phyloP scores from a whole-genome alignment of 140 eudicot species.

The Cichorium intybus region DNA sequence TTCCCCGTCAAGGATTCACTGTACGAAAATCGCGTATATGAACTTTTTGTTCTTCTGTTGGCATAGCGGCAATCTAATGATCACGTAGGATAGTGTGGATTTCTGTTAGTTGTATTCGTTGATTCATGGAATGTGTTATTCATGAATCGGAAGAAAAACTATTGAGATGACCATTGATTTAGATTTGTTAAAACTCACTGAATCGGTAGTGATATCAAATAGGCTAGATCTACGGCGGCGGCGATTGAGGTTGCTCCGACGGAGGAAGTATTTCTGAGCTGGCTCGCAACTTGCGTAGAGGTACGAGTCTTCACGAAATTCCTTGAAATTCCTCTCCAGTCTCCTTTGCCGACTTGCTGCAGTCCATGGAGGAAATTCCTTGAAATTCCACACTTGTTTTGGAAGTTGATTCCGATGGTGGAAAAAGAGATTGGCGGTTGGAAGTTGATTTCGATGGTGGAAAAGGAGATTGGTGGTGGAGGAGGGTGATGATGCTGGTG shows the following conservation, averaged over 20 bases:
- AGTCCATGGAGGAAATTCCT: slow-evolving; percentile 80
- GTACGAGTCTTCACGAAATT: slow-evolving; percentile 88
- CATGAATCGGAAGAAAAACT: no score
- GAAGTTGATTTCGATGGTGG: no score
- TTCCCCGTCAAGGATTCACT: slow-evolving; percentile 11
- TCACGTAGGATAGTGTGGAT: slow-evolving; percentile 4
- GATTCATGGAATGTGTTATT: no score
- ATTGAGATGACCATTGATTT: not conserved
- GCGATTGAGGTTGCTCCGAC: slow-evolving; percentile 72
- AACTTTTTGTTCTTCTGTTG: slow-evolving; percentile 35
- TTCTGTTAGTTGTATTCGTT: not conserved
- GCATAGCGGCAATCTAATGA: slow-evolving; percentile 55
- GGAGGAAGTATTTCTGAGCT: slow-evolving; percentile 97
- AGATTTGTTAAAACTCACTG: slow-evolving; percentile 36
- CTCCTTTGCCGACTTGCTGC: slow-evolving; percentile 89
- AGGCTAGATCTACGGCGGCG: slow-evolving; percentile 94
- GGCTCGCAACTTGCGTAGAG: slow-evolving; percentile 98
- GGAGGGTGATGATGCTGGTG: no score
- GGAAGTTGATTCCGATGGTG: no score
- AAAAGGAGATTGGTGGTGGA: no score
- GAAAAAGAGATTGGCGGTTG: no score
- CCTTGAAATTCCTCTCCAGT: slow-evolving; percentile 95
- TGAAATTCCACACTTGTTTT: no score
- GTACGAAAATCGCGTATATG: slow-evolving; percentile 21
- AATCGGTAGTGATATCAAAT: slow-evolving; percentile 88